These are phyloP conservation scores for Ascochyta clinopodiicola DNA, from an alignment of 2,329 filamentous ascomycete species.

Conservation along the genomic window DNA sequence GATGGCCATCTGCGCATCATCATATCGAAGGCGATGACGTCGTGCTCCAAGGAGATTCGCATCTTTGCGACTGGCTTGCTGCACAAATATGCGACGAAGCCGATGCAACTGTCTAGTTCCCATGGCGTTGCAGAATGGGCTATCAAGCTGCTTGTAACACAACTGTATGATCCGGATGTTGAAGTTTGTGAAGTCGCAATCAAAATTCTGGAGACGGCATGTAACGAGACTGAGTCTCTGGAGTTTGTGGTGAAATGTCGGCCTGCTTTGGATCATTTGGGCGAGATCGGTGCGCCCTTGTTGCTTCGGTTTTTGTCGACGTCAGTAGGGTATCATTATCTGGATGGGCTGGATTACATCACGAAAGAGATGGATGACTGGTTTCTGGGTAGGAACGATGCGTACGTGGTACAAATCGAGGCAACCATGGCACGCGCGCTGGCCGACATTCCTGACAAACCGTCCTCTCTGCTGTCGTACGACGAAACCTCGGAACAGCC, in stretches of 20 bases:
- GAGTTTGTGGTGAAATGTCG: constrained; percentile 97
- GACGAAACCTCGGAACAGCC: constrained; percentile 56
- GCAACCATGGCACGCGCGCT: constrained; percentile 92
- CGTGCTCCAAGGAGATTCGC: constrained; percentile 86
- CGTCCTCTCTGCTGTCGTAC: constrained; percentile 53
- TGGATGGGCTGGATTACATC: constrained; percentile 97
- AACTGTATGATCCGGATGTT: constrained; percentile 95
- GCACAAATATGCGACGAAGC: constrained; percentile 79
- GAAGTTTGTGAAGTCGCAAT: constrained; percentile 96
- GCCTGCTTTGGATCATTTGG: constrained; percentile 90
- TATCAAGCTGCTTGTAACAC: constrained; percentile 94
- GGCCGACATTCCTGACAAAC: constrained; percentile 63
- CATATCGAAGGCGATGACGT: constrained; percentile 90
- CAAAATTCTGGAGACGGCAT: constrained; percentile 96
- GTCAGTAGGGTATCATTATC: constrained; percentile 95
- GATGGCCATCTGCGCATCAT: constrained; percentile 87
- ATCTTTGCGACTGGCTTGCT: constrained; percentile 88
- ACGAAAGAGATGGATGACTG: constrained; percentile 99
- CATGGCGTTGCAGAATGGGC: constrained; percentile 89
- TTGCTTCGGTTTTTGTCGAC: constrained; percentile 92
- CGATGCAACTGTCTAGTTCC: constrained; percentile 52
- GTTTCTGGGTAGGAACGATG: constrained; percentile 96
- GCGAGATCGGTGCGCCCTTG: constrained; percentile 93
- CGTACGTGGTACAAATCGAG: constrained; percentile 93
- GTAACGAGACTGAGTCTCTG: constrained; percentile 86